Evolutionary conservation across 2,329 filamentous ascomycete species (phyloP).

Genomic region (Fusarium lyarnte): DNA sequence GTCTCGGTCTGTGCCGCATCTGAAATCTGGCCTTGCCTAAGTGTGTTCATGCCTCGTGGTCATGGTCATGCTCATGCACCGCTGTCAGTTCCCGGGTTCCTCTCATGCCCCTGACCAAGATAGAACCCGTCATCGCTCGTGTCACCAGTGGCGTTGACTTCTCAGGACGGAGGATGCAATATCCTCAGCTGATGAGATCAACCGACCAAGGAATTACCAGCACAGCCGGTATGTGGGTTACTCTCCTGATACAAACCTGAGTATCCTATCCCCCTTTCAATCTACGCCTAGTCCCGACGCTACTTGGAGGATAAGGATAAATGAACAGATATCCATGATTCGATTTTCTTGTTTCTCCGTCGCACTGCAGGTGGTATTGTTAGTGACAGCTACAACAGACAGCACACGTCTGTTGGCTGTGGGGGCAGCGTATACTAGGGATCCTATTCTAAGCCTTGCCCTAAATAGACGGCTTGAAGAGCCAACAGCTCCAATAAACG

Average conservation of each 20-base stretch:
- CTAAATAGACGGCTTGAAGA: background rate
- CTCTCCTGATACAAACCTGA: conserved; percentile 2
- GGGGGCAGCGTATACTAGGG: conserved; percentile 26
- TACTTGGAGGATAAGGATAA: background rate
- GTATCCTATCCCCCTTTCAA: conserved; percentile 4
- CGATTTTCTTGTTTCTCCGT: conserved; percentile 31
- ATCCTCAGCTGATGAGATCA: conserved; percentile 32
- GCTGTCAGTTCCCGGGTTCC: conserved; percentile 38
- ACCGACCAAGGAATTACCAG: conserved; percentile 30
- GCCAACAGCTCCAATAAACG: conserved; percentile 14
- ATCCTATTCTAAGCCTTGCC: conserved; percentile 29
- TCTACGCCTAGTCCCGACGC: conserved; percentile 23
- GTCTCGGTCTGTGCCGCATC: conserved; percentile 42
- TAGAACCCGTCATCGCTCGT: conserved; percentile 29
- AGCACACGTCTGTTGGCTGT: conserved; percentile 14
- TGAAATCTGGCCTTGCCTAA: conserved; percentile 26
- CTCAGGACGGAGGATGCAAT: conserved; percentile 2
- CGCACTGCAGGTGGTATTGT: conserved; percentile 38
- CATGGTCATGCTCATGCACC: background rate
- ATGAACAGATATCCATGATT: conserved; percentile 3
- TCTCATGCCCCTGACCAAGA: conserved; percentile 19
- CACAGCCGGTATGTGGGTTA: conserved; percentile 23
- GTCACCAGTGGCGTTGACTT: background rate
- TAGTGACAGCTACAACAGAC: conserved; percentile 26
- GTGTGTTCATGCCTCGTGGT: conserved; percentile 20